These are phyloP conservation scores for Mycena olivaceomarginata DNA, from an alignment of 768 basidiomycete genomes.

Conservation along the genomic window DNA sequence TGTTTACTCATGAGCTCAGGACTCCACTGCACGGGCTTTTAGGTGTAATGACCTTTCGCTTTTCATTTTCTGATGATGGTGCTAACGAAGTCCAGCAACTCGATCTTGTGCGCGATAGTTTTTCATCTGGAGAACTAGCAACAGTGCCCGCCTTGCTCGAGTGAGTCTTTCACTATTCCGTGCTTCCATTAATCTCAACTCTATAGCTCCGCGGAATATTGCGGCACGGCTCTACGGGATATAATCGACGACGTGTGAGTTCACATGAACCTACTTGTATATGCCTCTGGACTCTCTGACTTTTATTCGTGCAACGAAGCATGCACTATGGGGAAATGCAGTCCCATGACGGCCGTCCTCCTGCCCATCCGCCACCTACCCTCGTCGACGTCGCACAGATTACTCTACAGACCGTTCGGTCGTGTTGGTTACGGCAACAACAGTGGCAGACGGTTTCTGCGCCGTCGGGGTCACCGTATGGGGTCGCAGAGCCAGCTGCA, in stretches of 20 bases:
- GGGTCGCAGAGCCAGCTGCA: background rate
- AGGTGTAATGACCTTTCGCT: slow-evolving; percentile 1
- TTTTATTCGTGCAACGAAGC: background rate
- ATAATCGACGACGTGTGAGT: slow-evolving; percentile 38
- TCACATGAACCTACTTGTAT: background rate
- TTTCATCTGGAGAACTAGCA: slow-evolving; percentile 13
- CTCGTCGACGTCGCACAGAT: slow-evolving; percentile 24
- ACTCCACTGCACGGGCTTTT: slow-evolving; percentile 41
- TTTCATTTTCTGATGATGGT: background rate
- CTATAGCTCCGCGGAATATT: slow-evolving; percentile 36
- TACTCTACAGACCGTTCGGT: background rate
- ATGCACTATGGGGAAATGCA: slow-evolving; percentile 39
- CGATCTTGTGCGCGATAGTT: slow-evolving; percentile 32
- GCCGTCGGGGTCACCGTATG: background rate
- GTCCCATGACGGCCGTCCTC: background rate
- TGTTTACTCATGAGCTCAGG: slow-evolving; percentile 38
- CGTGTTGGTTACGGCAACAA: slow-evolving; percentile 18
- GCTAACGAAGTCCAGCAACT: slow-evolving; percentile 27
- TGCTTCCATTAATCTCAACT: background rate
- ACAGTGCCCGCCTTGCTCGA: slow-evolving; percentile 29
- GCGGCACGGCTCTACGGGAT: slow-evolving; percentile 31
- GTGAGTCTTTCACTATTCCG: slow-evolving; percentile 10
- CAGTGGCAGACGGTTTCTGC: slow-evolving; percentile 20
- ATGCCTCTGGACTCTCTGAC: background rate
- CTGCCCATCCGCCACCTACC: background rate